Conservation (phyloP, 2,329 filamentous ascomycete genomes). For the Claviceps africana region DNA sequence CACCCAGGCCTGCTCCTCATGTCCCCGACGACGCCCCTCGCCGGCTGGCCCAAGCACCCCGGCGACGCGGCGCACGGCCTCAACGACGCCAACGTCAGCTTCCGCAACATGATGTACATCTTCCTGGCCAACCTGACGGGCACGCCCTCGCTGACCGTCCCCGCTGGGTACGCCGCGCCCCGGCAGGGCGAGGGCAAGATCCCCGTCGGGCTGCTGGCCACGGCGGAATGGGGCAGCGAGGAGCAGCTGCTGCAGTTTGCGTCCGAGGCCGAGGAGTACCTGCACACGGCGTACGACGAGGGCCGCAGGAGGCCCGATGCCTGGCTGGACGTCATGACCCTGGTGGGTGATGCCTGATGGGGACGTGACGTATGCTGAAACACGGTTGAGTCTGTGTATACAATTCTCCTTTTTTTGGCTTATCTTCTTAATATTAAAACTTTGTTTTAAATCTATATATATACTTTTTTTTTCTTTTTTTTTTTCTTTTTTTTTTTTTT, state of each 20-base stretch:
- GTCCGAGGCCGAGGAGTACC: conserved; percentile 39
- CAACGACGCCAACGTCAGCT: conserved; percentile 55
- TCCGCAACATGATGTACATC: conserved; percentile 74
- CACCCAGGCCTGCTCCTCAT: conserved; percentile 67
- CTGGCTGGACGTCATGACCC: conserved; percentile 44
- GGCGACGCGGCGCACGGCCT: conserved; percentile 56
- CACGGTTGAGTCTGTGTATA: neutral
- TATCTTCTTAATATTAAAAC: too few relatives aligned
- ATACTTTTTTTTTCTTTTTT: too few relatives aligned
- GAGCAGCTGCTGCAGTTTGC: conserved; percentile 50
- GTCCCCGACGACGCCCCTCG: conserved; percentile 61
- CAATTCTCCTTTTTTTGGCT: neutral
- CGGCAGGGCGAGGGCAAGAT: conserved; percentile 43
- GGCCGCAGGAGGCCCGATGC: conserved; percentile 36
- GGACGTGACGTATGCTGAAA: too few relatives aligned
- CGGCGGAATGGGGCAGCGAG: conserved; percentile 54
- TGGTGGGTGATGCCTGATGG: conserved; percentile 9
- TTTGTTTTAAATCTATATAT: too few relatives aligned
- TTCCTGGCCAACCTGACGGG: conserved; percentile 77
- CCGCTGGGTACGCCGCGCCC: conserved; percentile 56
- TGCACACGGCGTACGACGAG: conserved; percentile 32
- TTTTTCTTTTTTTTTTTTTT: too few relatives aligned
- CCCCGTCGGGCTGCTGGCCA: conserved; percentile 48
- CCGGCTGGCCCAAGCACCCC: conserved; percentile 53
- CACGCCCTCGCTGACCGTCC: conserved; percentile 59